These are phyloP conservation scores for Clonostachys rhizophaga DNA, from an alignment of 2,329 filamentous ascomycete genomes.

Conservation along the genomic window DNA sequence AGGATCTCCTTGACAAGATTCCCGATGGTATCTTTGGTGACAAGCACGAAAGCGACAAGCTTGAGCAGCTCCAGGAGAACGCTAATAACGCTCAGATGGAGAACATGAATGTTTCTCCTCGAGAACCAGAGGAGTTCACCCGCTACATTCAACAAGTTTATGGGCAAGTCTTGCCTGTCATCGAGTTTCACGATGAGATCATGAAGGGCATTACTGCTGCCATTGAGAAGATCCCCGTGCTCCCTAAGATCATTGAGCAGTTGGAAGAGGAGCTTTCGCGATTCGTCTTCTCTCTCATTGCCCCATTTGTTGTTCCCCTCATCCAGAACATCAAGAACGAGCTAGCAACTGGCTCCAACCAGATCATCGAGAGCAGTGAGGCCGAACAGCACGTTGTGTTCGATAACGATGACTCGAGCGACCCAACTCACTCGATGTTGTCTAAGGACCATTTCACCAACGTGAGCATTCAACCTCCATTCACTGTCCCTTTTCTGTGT, in stretches of 20 bases:
- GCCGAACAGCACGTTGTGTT: conserved; percentile 86
- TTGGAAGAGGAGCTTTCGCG: conserved; percentile 82
- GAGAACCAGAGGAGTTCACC: conserved; percentile 80
- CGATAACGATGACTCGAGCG: conserved; percentile 66
- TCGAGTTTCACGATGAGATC: conserved; percentile 86
- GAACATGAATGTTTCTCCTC: conserved; percentile 68
- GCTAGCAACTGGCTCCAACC: conserved; percentile 77
- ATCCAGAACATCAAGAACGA: conserved; percentile 84
- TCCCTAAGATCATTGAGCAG: conserved; percentile 82
- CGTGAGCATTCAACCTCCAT: conserved; percentile 28
- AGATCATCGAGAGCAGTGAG: conserved; percentile 81
- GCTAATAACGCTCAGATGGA: conserved; percentile 71
- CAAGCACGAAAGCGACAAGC: conserved; percentile 68
- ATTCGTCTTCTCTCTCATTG: conserved; percentile 89
- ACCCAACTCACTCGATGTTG: conserved; percentile 93
- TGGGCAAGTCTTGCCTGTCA: conserved; percentile 79
- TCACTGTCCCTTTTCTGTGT: too few relatives aligned
- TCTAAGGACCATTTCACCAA: conserved; percentile 96
- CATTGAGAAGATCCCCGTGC: conserved; percentile 78
- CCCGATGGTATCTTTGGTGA: conserved; percentile 76
- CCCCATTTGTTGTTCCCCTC: conserved; percentile 81
- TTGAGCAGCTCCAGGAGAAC: conserved; percentile 75
- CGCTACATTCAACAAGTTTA: conserved; percentile 69
- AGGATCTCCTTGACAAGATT: conserved; percentile 76
- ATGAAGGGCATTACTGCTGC: conserved; percentile 74